These are phyloP conservation scores for Huiozyma naganishii DNA, from an alignment of 805 yeast species.

Conservation along the genomic window DNA sequence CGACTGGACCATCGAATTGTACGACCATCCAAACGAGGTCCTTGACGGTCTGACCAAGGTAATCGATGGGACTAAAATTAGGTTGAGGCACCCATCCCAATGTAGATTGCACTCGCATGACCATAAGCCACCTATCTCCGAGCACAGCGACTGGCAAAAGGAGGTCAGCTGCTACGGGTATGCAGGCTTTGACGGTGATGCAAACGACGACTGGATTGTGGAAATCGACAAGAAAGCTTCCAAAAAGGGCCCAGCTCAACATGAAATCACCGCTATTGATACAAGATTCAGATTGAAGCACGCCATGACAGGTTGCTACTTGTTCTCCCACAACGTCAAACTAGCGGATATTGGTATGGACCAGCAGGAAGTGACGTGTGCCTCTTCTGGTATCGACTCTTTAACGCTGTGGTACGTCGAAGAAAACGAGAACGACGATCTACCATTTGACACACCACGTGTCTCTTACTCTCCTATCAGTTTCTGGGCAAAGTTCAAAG, in stretches of 20 bases:
- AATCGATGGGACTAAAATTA: conserved; percentile 58
- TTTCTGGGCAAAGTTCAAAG: conserved; percentile 50
- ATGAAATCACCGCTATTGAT: conserved; percentile 51
- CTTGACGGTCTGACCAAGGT: conserved; percentile 52
- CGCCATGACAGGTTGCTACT: conserved; percentile 69
- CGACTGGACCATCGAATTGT: conserved; percentile 60
- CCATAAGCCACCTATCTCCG: conserved; percentile 71
- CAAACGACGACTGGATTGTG: conserved; percentile 73
- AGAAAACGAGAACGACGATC: conserved; percentile 44
- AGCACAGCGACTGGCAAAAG: conserved; percentile 66
- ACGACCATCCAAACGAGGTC: conserved; percentile 45
- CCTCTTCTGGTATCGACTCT: conserved; percentile 53
- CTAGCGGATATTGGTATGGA: conserved; percentile 75
- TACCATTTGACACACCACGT: conserved; percentile 36
- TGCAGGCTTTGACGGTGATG: conserved; percentile 70
- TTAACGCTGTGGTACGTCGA: conserved; percentile 68
- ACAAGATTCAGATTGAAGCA: conserved; percentile 66
- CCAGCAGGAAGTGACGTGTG: conserved; percentile 79
- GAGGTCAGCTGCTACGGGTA: conserved; percentile 72
- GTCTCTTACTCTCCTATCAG: conserved; percentile 43
- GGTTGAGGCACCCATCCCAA: conserved; percentile 50
- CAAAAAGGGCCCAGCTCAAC: conserved; percentile 40
- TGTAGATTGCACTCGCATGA: conserved; percentile 81
- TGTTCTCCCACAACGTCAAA: conserved; percentile 61
- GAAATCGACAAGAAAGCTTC: conserved; percentile 55